Base-by-base conservation (phyloP, 306 rosid species). In the Herpetospermum pedunculosum region DNA sequence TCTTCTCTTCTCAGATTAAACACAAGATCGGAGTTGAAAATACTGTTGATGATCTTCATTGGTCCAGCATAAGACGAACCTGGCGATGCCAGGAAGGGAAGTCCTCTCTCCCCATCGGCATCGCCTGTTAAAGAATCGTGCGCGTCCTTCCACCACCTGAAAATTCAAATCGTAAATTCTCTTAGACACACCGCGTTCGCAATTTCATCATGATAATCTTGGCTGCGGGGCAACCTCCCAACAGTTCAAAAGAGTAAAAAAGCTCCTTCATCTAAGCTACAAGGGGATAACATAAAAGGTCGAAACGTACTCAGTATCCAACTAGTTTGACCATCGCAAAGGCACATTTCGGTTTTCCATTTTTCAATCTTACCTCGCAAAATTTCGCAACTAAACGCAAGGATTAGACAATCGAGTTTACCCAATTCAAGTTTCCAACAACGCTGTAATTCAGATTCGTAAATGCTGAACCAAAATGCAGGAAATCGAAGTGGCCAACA, bases 61-160 rank as follows among this genome's bases (percentile, higher is more conserved):
- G 98, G 92, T 58, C 95, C 99, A 8, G 77, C 87, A 76, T 85
- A 94, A 0, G 86, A 82, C 8, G 97, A 85, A 80, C 87, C 78
- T 5, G 89, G 84, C 16, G 84, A 79, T 28, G 85, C 89, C 53
- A 90, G 83, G 76, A 81, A 89, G 26, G 78, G 76, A 75, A 91
- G 80, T 77, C 90, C 96, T 74, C 75, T 84, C 80, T 76, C 87
- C 81, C 77, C 87, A 81, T 78, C 84, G 13, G 78, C 81, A 84
- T 81, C 96, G 29, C 75, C 89, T 18, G 81, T 74, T 74, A 88
- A 80, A 73, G 95, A 82, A 84, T 88, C 92, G 65, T 85, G 88
- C 44, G 99, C 90, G 67, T 89, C 91, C 85, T 87, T 94, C 99
- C 99, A 94, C 99, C 99, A 94, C 85, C 99, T 91, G 88, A 82